Evolutionary conservation across 1,284 basidiomycete species (phyloP), one percentile per base, ranked within the genome.

Genomic region (Austroboletus novae-zelandiae): DNA sequence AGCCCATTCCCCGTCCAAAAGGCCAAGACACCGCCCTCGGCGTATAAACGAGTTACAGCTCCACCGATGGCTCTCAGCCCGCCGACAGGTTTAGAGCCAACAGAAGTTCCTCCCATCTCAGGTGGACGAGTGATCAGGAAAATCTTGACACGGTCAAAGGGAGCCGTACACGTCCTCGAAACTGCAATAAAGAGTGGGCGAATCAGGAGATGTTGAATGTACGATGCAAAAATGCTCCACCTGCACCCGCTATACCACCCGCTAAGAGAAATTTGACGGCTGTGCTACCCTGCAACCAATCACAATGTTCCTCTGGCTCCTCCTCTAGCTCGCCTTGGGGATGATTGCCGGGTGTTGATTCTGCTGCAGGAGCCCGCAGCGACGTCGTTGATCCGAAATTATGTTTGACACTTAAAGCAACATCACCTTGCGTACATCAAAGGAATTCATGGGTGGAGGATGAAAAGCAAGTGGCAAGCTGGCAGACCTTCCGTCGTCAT

Each of bases 91-190:
- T 75, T 75, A 18, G 76, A 64, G 45, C 71, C 64, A 13, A 80
- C 58, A 1, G 73, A 59, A 7, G 78, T 67, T 14, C 83, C 83
- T 29, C 82, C 80, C 18, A 86, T 74, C 61, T 89, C 85, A 61
- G 84, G 85, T 43, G 79, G 78, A 61, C 79, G 80, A 40, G 96
- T 99, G 57, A 99, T 99, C 51, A 99, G 81, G 70, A 97, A 99
- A 50, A 99, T 84, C 72, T 98, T 99, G 44, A 99, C 76, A 51
- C 97, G 85, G 71, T 99, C 97, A 60, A 99, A 98, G 0, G 97
- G 97, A 6, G 97, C 97, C 1, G 97, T 99, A 52, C 93, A 94
- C 34, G 94, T 91, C 57, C 97, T 80, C 17, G 95, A 98, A 18
- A 98, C 95, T 89, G 49, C 47, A 37, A 48, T 15, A 40, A 34